A percentile compares a stretch with the other conserved stretches of the same genome.
These are phyloP conservation scores for Sextonia rubra DNA, from an alignment of 164 flowering plant genomes.

Conservation along the genomic window DNA sequence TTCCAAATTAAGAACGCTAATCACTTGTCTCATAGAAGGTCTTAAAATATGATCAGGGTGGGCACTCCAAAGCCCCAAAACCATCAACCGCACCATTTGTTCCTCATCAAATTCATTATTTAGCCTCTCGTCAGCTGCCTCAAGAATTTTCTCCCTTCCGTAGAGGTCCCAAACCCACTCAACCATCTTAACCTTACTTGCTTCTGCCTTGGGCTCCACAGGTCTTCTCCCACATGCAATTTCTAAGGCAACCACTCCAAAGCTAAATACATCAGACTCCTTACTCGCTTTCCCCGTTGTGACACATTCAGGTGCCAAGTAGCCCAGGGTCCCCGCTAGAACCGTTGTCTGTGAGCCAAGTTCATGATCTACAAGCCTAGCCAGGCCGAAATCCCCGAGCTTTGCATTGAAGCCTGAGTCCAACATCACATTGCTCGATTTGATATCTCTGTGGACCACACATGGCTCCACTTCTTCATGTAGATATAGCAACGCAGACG, in stretches of 20 bases:
- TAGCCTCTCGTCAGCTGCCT: slow-evolving; percentile 31
- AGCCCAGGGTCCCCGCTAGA: slow-evolving; percentile 47
- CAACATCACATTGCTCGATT: slow-evolving; percentile 46
- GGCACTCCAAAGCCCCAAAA: slow-evolving; percentile 37
- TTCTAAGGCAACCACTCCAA: slow-evolving; percentile 42
- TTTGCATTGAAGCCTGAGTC: slow-evolving; percentile 44
- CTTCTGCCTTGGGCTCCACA: slow-evolving; percentile 20
- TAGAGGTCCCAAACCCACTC: slow-evolving; percentile 49
- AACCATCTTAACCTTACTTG: slow-evolving; percentile 18
- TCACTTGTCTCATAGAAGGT: slow-evolving; percentile 29
- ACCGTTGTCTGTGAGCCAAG: slow-evolving; percentile 36
- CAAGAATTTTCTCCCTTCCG: slow-evolving; percentile 25
- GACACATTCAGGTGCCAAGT: slow-evolving; percentile 46
- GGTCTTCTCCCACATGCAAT: slow-evolving; percentile 36
- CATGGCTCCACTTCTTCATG: slow-evolving; percentile 55
- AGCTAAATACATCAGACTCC: slow-evolving; percentile 46
- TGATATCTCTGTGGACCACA: slow-evolving; percentile 47
- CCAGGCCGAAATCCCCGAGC: slow-evolving; percentile 51
- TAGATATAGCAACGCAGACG: slow-evolving; percentile 40
- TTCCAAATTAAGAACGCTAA: slow-evolving; percentile 24
- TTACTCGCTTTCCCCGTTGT: slow-evolving; percentile 41
- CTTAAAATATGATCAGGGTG: slow-evolving; percentile 21
- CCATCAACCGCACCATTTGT: slow-evolving; percentile 25
- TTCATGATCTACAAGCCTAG: slow-evolving; percentile 38
- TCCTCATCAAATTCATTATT: slow-evolving; percentile 15